Conservation (phyloP, 2,329 filamentous ascomycete species). For the Grosmannia huntii region DNA sequence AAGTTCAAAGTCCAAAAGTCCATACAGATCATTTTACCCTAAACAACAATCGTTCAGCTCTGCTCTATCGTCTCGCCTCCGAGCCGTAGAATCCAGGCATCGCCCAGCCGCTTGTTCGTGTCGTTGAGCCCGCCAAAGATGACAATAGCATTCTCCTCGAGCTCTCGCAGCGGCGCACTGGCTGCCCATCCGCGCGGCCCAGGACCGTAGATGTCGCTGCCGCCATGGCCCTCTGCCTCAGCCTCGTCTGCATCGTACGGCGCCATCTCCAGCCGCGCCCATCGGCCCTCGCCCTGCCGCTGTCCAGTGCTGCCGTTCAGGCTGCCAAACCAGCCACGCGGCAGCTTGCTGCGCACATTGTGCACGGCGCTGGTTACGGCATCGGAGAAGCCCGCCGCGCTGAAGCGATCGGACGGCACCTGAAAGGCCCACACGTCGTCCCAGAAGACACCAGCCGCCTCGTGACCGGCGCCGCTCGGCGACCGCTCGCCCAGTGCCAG, state of each 20-base stretch:
- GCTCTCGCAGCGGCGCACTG: slow-evolving; percentile 40
- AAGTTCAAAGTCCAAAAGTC: background rate
- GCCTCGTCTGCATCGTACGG: slow-evolving; percentile 38
- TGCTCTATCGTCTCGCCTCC: slow-evolving; percentile 17
- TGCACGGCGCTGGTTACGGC: slow-evolving; percentile 39
- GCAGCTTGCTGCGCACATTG: slow-evolving; percentile 16
- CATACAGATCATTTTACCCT: background rate
- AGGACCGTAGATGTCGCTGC: slow-evolving; percentile 31
- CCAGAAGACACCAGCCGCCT: slow-evolving; percentile 39
- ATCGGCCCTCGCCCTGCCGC: slow-evolving; percentile 33
- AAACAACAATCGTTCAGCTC: no score
- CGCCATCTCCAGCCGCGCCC: slow-evolving; percentile 34
- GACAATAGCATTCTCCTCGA: slow-evolving; percentile 46
- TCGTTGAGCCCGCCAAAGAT: slow-evolving; percentile 47
- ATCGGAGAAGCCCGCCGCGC: slow-evolving; percentile 40
- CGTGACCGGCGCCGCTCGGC: slow-evolving; percentile 35
- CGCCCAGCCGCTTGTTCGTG: slow-evolving; percentile 37
- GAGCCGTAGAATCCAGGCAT: slow-evolving; percentile 52
- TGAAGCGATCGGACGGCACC: slow-evolving; percentile 41
- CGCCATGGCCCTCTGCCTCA: slow-evolving; percentile 28
- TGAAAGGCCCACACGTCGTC: slow-evolving; percentile 53
- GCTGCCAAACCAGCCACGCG: slow-evolving; percentile 7
- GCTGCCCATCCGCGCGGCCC: slow-evolving; percentile 44
- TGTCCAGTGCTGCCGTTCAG: background rate
- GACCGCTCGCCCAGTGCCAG: slow-evolving; percentile 46